Percentiles rank a stretch among this genome's conserved stretches.
Conservation (phyloP, 1,139 yeast species). For the Lodderomyces margitis region DNA sequence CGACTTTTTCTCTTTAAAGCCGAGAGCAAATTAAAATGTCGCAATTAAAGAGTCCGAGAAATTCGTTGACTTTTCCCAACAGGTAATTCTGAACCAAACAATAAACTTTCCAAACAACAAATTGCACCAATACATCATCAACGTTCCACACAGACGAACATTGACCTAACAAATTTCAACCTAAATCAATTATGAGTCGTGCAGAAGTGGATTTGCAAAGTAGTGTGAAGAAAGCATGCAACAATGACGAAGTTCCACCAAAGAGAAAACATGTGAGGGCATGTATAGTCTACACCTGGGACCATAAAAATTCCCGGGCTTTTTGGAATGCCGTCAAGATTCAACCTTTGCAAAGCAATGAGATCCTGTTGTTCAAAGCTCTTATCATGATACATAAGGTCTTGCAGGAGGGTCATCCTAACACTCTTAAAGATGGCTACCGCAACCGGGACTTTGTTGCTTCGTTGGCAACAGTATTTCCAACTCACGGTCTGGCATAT, state of each 20-base stretch:
- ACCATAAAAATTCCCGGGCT: constrained; percentile 79
- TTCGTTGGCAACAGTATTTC: constrained; percentile 43
- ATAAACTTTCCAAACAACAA: too few relatives aligned
- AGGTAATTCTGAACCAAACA: too few relatives aligned
- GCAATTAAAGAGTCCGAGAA: neutral
- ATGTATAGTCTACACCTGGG: constrained; percentile 96
- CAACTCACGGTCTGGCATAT: constrained; percentile 51
- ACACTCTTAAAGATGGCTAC: constrained; percentile 78
- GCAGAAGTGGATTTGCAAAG: constrained; percentile 61
- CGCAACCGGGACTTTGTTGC: constrained; percentile 53
- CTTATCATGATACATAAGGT: constrained; percentile 86
- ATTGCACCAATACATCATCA: too few relatives aligned
- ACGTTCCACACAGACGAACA: too few relatives aligned
- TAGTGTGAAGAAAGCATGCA: constrained; percentile 83
- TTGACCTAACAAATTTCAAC: too few relatives aligned
- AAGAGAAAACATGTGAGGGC: constrained; percentile 94
- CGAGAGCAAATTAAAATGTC: too few relatives aligned
- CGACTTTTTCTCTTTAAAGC: too few relatives aligned
- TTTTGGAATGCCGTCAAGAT: constrained; percentile 85
- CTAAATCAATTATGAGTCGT: constrained; percentile 35
- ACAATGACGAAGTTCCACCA: constrained; percentile 85
- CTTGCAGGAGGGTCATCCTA: constrained; percentile 94
- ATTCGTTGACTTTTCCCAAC: neutral
- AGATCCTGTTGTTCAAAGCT: constrained; percentile 84
- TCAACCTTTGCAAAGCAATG: constrained; percentile 78